Conservation (phyloP, 2,329 filamentous ascomycete genomes). For the Lasiodiplodia sp. region DNA sequence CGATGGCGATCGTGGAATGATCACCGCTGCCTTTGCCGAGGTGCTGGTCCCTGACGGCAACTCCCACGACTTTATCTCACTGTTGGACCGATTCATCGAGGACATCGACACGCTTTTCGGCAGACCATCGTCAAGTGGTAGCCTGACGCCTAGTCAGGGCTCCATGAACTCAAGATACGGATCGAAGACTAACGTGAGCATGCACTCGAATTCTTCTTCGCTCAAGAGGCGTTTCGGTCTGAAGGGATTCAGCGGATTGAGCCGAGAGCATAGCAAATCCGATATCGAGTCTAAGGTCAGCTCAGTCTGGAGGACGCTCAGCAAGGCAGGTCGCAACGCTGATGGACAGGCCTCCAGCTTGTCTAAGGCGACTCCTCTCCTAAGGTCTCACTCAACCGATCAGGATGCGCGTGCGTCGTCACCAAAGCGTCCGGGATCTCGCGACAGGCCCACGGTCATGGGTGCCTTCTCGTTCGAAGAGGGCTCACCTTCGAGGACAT, state of each 20-base stretch:
- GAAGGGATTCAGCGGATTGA: constrained; percentile 68
- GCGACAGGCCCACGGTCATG: constrained; percentile 60
- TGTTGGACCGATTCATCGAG: constrained; percentile 87
- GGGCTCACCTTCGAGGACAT: constrained; percentile 50
- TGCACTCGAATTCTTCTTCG: constrained; percentile 83
- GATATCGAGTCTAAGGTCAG: constrained; percentile 72
- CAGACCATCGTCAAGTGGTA: constrained; percentile 56
- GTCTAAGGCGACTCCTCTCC: constrained; percentile 68
- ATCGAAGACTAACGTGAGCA: constrained; percentile 70
- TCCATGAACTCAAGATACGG: constrained; percentile 65
- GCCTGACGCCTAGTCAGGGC: constrained; percentile 60
- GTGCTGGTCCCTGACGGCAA: constrained; percentile 79
- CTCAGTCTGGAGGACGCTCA: constrained; percentile 86
- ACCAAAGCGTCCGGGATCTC: constrained; percentile 61
- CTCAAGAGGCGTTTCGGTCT: constrained; percentile 79
- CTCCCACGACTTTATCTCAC: constrained; percentile 83
- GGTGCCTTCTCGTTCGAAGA: constrained; percentile 58
- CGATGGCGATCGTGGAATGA: constrained; percentile 85
- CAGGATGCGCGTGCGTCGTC: constrained; percentile 59
- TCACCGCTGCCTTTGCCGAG: constrained; percentile 89
- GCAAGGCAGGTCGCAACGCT: constrained; percentile 73
- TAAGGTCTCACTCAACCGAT: constrained; percentile 81
- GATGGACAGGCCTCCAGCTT: constrained; percentile 68
- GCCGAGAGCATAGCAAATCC: constrained; percentile 80
- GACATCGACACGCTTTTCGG: constrained; percentile 91